Evolutionary conservation across 306 rosid genomes (phyloP).

Genomic region (Medicago ruthenica): DNA sequence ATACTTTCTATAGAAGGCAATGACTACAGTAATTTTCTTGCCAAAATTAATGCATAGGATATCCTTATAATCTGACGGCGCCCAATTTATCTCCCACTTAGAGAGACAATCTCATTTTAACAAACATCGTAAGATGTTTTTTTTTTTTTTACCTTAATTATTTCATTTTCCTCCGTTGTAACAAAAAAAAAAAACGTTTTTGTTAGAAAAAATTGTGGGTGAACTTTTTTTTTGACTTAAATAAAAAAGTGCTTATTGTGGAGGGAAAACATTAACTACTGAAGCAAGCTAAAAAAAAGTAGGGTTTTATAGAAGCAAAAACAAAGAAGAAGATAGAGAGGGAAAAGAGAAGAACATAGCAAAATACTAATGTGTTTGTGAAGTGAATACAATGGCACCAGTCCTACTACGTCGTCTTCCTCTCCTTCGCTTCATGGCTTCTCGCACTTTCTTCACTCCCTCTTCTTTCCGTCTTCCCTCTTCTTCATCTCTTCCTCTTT

Average conservation of each 20-base stretch:
- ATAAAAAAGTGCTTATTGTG: background rate
- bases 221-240: background rate
- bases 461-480: slow-evolving; percentile 44
- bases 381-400: slow-evolving; percentile 57
- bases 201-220: too few relatives aligned
- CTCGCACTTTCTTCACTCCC: slow-evolving; percentile 46
- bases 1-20: too few relatives aligned
- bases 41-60: too few relatives aligned
- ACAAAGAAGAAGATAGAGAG: slow-evolving; percentile 16
- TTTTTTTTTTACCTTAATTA: background rate
- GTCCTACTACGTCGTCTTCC: slow-evolving; percentile 47
- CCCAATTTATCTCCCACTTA: too few relatives aligned
- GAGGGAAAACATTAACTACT: slow-evolving; percentile 41
- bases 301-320: slow-evolving; percentile 41
- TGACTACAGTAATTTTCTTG: too few relatives aligned
- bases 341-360: background rate
- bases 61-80: background rate
- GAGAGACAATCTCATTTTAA: too few relatives aligned
- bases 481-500: slow-evolving; percentile 41
- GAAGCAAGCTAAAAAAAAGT: background rate
- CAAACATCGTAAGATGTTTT: too few relatives aligned
- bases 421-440: slow-evolving; percentile 62
- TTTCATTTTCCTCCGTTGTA: background rate
- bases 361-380: slow-evolving; percentile 17
- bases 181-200: too few relatives aligned